Base-by-base conservation (phyloP, 768 basidiomycete genomes). In the Phlebiopsis flavidoalba region DNA sequence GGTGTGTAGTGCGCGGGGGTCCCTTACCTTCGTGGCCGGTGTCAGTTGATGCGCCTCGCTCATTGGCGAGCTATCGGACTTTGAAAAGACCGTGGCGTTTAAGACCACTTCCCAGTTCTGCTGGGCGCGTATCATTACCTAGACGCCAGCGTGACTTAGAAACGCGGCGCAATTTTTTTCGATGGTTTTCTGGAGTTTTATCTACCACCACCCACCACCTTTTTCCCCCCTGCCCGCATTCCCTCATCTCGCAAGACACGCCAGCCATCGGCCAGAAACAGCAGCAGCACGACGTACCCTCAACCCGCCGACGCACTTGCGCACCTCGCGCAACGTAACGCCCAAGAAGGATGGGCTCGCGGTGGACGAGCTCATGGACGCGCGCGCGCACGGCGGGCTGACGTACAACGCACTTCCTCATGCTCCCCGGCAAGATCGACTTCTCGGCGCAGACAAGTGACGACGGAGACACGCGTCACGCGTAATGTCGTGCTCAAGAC, bases 391-490 rank as follows among this genome's bases (percentile, higher is more conserved):
- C 68, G 95, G 94, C 19, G 97, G 97, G 12, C 84, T 99, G 65
- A 97, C 97, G 14, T 98, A 98, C 78, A 98, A 98, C 71, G 97
- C n/a, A 98, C 71, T 95, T 98, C 76, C 82, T 98, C 66, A 74
- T 97, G 63, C 82, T 98, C 14, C 95, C 95, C 8, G 96, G 97
- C 45, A 94, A 92, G 75, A 98, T 99, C 69, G 87, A 95, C 78
- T 99, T 99, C 74, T 79, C 89, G 11, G 91, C 92, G 0, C 82
- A 15, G 84, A 84, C 48, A n/a, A n/a, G 95, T 95, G 71, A 70
- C 83, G 66, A 86, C 92, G 2, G 93, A 98, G 77, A 89, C 85
- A 68, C 84, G 81, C 58, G 86, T 99, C 60, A 97, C 96, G 22
- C 87, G 90, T 59, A 97, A 97, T 66, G 91, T 98, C 67, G 76